Base-by-base conservation (phyloP, 805 yeast genomes). In the Wickerhamiella qilinensis region DNA sequence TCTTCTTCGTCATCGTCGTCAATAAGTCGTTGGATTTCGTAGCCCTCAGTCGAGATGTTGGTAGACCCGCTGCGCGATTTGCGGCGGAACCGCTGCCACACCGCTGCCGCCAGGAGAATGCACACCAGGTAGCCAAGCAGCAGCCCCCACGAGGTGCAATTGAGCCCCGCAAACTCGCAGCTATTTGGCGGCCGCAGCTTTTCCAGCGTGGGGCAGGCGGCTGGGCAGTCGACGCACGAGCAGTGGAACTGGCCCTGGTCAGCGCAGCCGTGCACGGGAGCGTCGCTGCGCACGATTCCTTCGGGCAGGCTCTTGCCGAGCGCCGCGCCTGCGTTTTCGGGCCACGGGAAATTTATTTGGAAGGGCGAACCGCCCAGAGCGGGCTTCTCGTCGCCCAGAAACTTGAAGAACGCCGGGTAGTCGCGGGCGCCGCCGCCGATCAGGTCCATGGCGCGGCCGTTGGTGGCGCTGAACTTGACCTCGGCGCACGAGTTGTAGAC, bases 391-490 rank as follows among this genome's bases (percentile, higher is more conserved):
- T 88, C 97, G 11, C 97, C 97, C 37, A 91, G 58, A 52, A 88
- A 91, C 58, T 85, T 80, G 47, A 88, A 62, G 53, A 88, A 88
- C 39, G 73, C 73, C 24, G 63, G 49, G 55, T 73, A 81, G 48
- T 75, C 71, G 39, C 65, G 68, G 2, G 97, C 96, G 1, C 97
- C 97, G n/a, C 98, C 98, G 6, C 98, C 98, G 31, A 88, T 77
- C 30, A 88, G 65, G 54, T 88, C 97, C 96, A 88, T 85, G 8
- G 95, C 97, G 50, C 70, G 82, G 2, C 96, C 95, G 57, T 86
- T 88, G 2, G 96, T 85, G 6, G 95, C 94, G 3, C 88, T 75
- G 56, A 91, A 86, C 59, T 88, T 85, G 54, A 88, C 78, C 45
- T 77, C 74, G 48, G 80, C 80, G 61, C 98, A 88, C 1, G 94